Evolutionary conservation across 495 filamentous ascomycete genomes (phyloP).

Genomic region (Aspergillus wentii): DNA sequence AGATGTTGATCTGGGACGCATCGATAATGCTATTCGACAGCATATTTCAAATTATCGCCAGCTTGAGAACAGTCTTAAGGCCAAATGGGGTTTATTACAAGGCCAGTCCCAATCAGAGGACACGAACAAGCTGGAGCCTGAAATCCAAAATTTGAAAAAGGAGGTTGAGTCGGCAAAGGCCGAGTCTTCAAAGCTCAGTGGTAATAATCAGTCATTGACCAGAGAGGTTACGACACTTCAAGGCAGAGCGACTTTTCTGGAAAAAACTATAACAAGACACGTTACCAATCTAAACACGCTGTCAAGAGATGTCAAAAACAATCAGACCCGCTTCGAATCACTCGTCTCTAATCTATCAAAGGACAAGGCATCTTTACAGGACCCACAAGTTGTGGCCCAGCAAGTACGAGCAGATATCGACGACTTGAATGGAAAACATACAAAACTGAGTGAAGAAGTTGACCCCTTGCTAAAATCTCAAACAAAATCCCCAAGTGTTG

Average conservation of each 20-base stretch:
- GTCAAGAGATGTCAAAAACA: too few relatives aligned
- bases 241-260: not conserved
- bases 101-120: not conserved
- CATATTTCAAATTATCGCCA: conserved; percentile 6
- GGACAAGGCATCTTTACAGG: too few relatives aligned
- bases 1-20: conserved; percentile 8
- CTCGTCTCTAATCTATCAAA: too few relatives aligned
- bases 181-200: not conserved
- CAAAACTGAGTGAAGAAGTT: too few relatives aligned
- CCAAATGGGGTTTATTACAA: not conserved
- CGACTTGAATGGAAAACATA: too few relatives aligned
- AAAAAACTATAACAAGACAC: not conserved
- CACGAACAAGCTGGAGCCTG: too few relatives aligned
- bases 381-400: too few relatives aligned
- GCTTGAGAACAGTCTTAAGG: conserved; percentile 4
- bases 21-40: conserved; percentile 11
- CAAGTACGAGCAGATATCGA: too few relatives aligned
- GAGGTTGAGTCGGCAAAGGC: not conserved
- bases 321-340: too few relatives aligned
- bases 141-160: not conserved
- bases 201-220: not conserved
- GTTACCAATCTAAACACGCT: not conserved
- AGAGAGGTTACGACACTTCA: not conserved
- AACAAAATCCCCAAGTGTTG: too few relatives aligned
- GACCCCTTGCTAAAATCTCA: too few relatives aligned